Evolutionary conservation across 2,329 filamentous ascomycete genomes (phyloP).

Genomic region (Penicillium concentricum): DNA sequence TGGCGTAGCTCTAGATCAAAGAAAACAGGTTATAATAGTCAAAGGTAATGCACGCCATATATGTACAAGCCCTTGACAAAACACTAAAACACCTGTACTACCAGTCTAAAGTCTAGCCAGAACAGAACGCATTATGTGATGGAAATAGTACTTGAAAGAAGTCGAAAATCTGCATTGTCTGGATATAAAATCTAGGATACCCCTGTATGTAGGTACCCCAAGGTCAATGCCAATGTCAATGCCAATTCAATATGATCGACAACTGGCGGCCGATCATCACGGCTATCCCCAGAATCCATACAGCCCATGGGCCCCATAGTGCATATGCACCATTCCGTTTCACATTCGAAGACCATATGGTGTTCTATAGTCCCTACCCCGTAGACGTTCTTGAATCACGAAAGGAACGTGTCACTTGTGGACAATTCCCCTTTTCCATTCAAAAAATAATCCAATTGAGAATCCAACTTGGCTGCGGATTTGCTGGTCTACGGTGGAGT

Average conservation of each 20-base stretch:
- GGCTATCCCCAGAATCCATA: neutral
- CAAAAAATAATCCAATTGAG: neutral
- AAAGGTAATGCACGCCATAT: neutral
- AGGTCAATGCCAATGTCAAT: neutral
- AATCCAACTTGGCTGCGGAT: neutral
- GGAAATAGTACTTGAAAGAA: neutral
- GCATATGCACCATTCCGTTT: neutral
- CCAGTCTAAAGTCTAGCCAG: neutral
- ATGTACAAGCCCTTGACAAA: neutral
- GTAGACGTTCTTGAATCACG: neutral
- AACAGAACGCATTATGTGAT: neutral
- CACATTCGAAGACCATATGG: neutral
- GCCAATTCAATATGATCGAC: conserved; percentile 2
- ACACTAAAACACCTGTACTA: neutral
- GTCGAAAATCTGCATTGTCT: neutral
- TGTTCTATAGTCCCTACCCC: neutral
- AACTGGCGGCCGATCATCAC: neutral
- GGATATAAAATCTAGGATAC: neutral
- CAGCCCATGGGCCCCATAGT: neutral
- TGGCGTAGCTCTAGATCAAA: neutral
- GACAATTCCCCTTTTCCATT: neutral
- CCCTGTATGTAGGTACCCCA: neutral
- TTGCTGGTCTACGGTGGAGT: neutral
- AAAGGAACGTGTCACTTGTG: neutral
- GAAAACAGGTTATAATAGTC: neutral